Evolutionary conservation across 23 red algal species (phyloP), one percentile per base, ranked within the genome.

Genomic region (Chondrus crispus): DNA sequence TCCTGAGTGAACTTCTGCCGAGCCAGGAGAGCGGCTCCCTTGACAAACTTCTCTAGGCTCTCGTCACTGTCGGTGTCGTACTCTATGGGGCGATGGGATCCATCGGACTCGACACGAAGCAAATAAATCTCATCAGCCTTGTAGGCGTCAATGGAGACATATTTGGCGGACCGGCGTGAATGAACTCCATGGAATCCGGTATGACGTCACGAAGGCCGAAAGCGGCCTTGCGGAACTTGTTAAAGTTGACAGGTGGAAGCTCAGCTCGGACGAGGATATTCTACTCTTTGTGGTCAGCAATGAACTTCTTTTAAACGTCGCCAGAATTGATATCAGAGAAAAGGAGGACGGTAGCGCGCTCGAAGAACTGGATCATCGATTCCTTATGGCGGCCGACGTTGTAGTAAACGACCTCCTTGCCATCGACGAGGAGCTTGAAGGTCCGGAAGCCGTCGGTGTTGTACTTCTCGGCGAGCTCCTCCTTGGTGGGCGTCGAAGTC

Each of bases 371-470:
- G 57, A 98, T 87, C 47, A 98, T 92, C 55, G 91, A 84, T 7
- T 94, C 83, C 46, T 66, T 88, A 46, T 88, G 69, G 33, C 97
- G 91, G 30, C 85, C 93, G 22, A 94, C 97, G 57, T 92, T 95
- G 86, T 99, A 99, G 51, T 99, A 94, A 10, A 82, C 88, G 37
- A 96, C 76, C 60, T 90, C 77, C 66, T 88, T 86, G 50, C 97
- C 97, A 62, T 95, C 82, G 29, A 79, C 78, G 68, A 99, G 96
- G 44, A 99, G 62, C 43, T 99, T 99, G 20, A 99, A 55, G 7
- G 97, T 99, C 40, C 94, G 97, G 74, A 96, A 99, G 37, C 97
- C 97, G 2, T 93, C 85, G 33, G 96, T 72, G 4, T 93, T 94
- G 64, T 93, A 96, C 66, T 95, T 84, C 37, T 92, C 57, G 1